Evolutionary conservation across 192 early-diverging fungal genomes (phyloP), one percentile per base, ranked within the genome.

Genomic region (Phycomyces nitens): DNA sequence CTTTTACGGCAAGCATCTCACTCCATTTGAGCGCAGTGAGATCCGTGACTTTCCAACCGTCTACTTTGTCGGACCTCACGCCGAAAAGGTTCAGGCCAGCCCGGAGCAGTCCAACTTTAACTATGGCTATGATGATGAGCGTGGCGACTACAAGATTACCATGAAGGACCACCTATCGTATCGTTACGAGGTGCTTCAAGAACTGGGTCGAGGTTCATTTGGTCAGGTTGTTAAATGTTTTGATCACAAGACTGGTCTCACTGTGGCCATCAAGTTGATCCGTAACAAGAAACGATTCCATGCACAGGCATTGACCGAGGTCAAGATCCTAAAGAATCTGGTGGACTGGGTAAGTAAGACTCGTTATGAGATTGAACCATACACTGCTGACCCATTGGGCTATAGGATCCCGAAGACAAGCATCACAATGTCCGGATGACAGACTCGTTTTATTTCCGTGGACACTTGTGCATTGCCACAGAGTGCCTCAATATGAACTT

Each of bases 201-300:
- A 92, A 53, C 75, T 99, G 42, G 97, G 97, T 56, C 95, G 98
- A 72, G 93, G 92, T 12, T 89, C 91, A 9, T 99, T 99, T 74
- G 96, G 96, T 14, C 94, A 97, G 64, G 95, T 97, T 8, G 81
- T 95, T 63, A 92, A 93, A 58, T 95, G 93, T 64, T 88, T 85
- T 60, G 96, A 99, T 76, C 96, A 99, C 79, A 95, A 94, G 66
- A 85, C 88, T 0, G 92, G 91, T 41, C 79, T 82, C 27, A 79
- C 88, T 56, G 91, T 93, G 39, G 97, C 95, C 11, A 81, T 97
- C 53, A 97, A 97, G 77, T 89, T 97, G 43, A 99, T 97, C 58
- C 80, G 94, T 53, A 99, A 97, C 80, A 94, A 95, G 84, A 92
- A 91, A 72, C 84, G 95, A 39, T 97, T 99, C 80, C 94, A 97